These are phyloP conservation scores for Beauveria pseudobassiana DNA, from an alignment of 2,329 filamentous ascomycete genomes.

Conservation along the genomic window DNA sequence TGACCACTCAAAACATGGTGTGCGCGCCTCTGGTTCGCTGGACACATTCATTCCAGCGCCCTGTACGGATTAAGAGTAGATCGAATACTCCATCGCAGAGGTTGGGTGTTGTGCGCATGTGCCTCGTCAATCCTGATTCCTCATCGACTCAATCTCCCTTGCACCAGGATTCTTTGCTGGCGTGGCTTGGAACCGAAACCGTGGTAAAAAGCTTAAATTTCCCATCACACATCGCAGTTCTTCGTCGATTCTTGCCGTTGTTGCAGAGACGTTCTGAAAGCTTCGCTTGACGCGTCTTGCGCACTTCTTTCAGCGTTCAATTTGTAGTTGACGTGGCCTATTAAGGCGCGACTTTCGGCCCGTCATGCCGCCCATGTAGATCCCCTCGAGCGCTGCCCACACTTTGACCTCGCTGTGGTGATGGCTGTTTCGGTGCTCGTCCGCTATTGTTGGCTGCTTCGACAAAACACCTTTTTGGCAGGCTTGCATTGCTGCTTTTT, in stretches of 20 bases:
- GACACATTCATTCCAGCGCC: neutral
- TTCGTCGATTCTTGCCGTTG: neutral
- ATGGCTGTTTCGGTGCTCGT: too few relatives aligned
- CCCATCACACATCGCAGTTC: neutral
- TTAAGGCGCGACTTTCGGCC: neutral
- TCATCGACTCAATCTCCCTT: neutral
- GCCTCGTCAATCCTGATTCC: too few relatives aligned
- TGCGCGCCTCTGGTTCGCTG: neutral
- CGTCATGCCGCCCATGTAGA: neutral
- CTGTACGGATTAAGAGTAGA: neutral
- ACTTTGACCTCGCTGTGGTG: too few relatives aligned
- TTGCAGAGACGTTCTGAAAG: neutral
- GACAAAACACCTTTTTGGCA: too few relatives aligned
- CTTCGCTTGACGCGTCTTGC: neutral
- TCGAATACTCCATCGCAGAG: neutral
- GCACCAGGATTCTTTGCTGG: neutral
- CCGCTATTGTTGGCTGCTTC: too few relatives aligned
- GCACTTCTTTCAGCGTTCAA: too few relatives aligned
- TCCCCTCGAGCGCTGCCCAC: too few relatives aligned
- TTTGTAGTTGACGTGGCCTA: neutral
- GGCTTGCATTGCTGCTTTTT: too few relatives aligned
- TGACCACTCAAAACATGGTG: too few relatives aligned
- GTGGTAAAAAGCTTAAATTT: neutral
- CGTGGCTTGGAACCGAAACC: neutral
- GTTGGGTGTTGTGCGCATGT: too few relatives aligned